A percentile compares a stretch with the other conserved stretches of the same genome.
Evolutionary conservation across 1,139 yeast species (phyloP).

Genomic region (Scheffersomyces segobiensis): DNA sequence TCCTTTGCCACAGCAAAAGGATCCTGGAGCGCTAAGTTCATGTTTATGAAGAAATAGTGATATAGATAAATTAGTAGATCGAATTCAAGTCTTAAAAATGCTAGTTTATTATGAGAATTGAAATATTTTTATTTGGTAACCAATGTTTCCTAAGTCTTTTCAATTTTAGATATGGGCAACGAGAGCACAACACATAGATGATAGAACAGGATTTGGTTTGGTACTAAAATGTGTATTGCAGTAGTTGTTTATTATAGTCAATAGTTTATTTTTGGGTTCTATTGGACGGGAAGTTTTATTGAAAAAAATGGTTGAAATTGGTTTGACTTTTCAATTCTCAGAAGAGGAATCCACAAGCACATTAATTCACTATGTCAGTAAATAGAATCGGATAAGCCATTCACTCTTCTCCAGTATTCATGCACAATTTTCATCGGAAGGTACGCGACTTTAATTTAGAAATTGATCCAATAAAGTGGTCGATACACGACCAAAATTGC

Average conservation of each 20-base stretch:
- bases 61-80: too few species aligned
- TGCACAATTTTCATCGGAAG: background rate
- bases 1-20: slow-evolving; percentile 93
- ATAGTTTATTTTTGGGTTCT: background rate
- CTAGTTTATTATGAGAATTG: too few species aligned
- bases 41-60: slow-evolving; percentile 15
- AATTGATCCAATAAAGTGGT: too few species aligned
- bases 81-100: too few species aligned
- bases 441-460: background rate
- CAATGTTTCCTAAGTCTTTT: too few species aligned
- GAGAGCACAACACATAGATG: too few species aligned
- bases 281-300: too few species aligned
- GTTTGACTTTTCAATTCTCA: background rate
- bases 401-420: background rate
- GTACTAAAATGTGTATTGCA: too few species aligned
- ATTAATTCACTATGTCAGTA: background rate
- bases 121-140: too few species aligned
- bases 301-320: background rate
- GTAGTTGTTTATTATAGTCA: too few species aligned
- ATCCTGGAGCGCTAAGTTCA: slow-evolving; percentile 87
- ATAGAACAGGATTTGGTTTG: background rate
- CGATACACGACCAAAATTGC: too few species aligned
- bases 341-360: background rate
- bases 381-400: background rate
- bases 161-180: too few species aligned